A percentile compares a stretch with the other conserved stretches of the same genome.
These are phyloP conservation scores for Xylaria bambusicola DNA, from an alignment of 495 filamentous ascomycete genomes.

Conservation along the genomic window DNA sequence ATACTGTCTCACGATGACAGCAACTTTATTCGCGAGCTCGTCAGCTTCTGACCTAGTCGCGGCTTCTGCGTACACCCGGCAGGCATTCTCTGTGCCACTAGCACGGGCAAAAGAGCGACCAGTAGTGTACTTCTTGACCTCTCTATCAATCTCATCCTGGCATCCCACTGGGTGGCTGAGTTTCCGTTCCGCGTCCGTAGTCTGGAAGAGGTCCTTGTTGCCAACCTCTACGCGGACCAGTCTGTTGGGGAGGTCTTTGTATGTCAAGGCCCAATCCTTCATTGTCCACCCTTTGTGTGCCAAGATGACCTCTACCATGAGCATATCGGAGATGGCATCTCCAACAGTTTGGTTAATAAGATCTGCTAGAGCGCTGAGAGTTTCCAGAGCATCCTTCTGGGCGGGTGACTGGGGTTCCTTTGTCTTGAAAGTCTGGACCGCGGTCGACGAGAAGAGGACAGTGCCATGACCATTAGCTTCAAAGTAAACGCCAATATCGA, in stretches of 20 bases:
- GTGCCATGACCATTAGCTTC: conserved; percentile 98
- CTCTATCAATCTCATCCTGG: conserved; percentile 80
- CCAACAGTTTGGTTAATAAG: conserved; percentile 98
- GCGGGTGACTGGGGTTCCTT: conserved; percentile 86
- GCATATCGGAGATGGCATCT: conserved; percentile 91
- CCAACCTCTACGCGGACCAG: conserved; percentile 87
- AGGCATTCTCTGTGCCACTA: conserved; percentile 93
- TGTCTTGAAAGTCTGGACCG: conserved; percentile 71
- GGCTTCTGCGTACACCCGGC: conserved; percentile 96
- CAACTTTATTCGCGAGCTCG: conserved; percentile 81
- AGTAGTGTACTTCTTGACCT: conserved; percentile 87
- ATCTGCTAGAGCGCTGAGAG: conserved; percentile 75
- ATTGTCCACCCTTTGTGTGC: conserved; percentile 92
- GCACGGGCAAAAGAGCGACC: conserved; percentile 89
- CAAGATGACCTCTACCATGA: conserved; percentile 94
- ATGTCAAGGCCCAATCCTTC: conserved; percentile 89
- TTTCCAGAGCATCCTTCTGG: conserved; percentile 81
- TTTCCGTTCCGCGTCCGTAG: conserved; percentile 87
- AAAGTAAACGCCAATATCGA: conserved; percentile 96
- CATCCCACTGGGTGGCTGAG: conserved; percentile 76
- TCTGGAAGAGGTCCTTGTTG: conserved; percentile 83
- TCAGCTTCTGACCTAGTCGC: conserved; percentile 81
- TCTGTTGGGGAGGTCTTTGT: conserved; percentile 94
- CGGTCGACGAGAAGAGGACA: conserved; percentile 85
- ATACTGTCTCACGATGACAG: conserved; percentile 62